Evolutionary conservation across 495 filamentous ascomycete genomes (phyloP).

Genomic region (Glarea lozoyensis): DNA sequence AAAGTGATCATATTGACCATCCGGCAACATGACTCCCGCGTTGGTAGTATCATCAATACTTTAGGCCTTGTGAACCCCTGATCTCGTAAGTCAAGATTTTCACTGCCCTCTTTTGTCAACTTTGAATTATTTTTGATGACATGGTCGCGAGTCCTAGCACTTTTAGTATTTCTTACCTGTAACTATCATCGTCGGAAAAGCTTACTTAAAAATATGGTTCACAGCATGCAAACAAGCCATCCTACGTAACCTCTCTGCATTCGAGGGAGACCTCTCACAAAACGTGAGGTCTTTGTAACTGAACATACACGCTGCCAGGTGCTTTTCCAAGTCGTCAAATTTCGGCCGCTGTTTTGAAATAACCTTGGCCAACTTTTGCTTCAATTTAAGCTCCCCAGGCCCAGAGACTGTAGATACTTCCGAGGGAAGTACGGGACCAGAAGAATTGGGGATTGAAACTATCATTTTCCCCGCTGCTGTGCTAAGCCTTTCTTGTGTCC

Average conservation of each 20-base stretch:
- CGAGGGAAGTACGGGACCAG: slow-evolving; percentile 5
- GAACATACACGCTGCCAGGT: slow-evolving; percentile 51
- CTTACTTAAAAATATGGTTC: slow-evolving; percentile 82
- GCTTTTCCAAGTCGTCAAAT: slow-evolving; percentile 43
- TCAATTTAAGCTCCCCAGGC: slow-evolving; percentile 48
- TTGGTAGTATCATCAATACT: slow-evolving; percentile 81
- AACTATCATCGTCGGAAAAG: neutral
- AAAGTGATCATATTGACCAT: slow-evolving; percentile 64
- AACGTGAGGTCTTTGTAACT: slow-evolving; percentile 77
- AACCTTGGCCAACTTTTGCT: slow-evolving; percentile 39
- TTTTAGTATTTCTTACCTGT: slow-evolving; percentile 7
- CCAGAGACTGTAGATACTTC: slow-evolving; percentile 24
- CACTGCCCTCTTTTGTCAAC: slow-evolving; percentile 43
- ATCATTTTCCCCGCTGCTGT: slow-evolving; percentile 32
- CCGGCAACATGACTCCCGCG: slow-evolving; percentile 71
- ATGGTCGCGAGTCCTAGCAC: slow-evolving; percentile 66
- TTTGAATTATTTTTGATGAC: slow-evolving; percentile 87
- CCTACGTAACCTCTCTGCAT: slow-evolving; percentile 55
- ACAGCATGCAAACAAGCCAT: slow-evolving; percentile 75
- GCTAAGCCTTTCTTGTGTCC: slow-evolving; percentile 39
- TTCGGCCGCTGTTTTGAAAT: slow-evolving; percentile 16
- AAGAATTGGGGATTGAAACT: slow-evolving; percentile 26
- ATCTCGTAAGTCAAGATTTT: slow-evolving; percentile 73
- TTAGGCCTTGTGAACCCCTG: slow-evolving; percentile 96
- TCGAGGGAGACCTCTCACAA: slow-evolving; percentile 55